A percentile compares a stretch with the other conserved stretches of the same genome.
phyloP scores from a whole-genome alignment of 1,139 yeast genomes.

The Candida freyschussii region DNA sequence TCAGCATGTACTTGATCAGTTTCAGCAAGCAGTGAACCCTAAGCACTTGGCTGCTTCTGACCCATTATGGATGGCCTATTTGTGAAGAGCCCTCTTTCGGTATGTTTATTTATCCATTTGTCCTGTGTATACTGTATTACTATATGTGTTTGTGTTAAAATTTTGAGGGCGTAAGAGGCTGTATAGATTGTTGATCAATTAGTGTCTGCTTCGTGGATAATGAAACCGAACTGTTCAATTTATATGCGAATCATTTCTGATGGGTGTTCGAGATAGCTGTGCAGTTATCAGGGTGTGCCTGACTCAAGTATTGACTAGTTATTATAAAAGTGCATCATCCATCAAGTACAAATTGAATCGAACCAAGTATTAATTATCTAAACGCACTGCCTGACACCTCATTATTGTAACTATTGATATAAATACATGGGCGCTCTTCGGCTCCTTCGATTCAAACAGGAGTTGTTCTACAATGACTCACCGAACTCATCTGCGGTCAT shows the following conservation, averaged over 20 bases:
- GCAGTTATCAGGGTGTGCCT: no score
- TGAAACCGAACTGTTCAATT: no score
- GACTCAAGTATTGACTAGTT: no score
- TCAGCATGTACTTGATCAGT: slow-evolving; percentile 85
- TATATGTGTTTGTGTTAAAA: not conserved
- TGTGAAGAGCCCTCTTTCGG: slow-evolving; percentile 28
- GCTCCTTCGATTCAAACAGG: slow-evolving; percentile 4
- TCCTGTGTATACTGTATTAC: slow-evolving; percentile 1
- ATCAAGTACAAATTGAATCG: no score
- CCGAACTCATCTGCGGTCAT: slow-evolving; percentile 4
- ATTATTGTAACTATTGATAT: not conserved
- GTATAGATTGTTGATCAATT: no score
- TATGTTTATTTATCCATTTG: slow-evolving; percentile 1
- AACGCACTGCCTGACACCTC: no score
- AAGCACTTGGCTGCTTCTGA: slow-evolving; percentile 91
- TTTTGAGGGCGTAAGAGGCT: no score
- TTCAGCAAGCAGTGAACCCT: slow-evolving; percentile 95
- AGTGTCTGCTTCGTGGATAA: no score
- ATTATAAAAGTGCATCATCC: no score
- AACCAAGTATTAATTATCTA: no score
- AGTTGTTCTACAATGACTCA: slow-evolving; percentile 1
- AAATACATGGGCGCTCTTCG: not conserved
- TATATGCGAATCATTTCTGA: no score
- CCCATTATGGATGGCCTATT: slow-evolving; percentile 93
- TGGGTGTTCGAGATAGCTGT: no score